These are phyloP conservation scores for Tilletia indica DNA, from an alignment of 1,284 basidiomycete species.

Conservation along the genomic window DNA sequence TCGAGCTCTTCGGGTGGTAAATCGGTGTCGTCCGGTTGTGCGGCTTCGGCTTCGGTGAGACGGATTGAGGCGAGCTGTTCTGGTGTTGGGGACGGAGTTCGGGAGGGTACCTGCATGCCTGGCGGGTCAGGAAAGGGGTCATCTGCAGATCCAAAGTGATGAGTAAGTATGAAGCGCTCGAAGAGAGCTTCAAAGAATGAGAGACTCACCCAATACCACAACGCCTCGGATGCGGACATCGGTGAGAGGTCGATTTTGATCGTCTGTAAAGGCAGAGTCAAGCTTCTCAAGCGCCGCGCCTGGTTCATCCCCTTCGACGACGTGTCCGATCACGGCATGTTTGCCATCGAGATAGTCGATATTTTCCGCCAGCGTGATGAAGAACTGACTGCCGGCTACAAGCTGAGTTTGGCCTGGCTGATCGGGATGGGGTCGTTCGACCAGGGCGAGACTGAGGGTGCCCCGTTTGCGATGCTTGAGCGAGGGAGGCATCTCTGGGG, in stretches of 20 bases:
- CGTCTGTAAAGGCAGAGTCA: constrained; percentile 85
- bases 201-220: constrained; percentile 76
- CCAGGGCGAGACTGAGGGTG: constrained; percentile 67
- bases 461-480: constrained; percentile 83
- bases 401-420: constrained; percentile 57
- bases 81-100: constrained; percentile 66
- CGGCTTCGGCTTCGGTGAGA: constrained; percentile 71
- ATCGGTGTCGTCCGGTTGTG: constrained; percentile 47
- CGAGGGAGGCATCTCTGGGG: constrained; percentile 71
- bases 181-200: too few species aligned
- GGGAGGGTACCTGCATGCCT: constrained; percentile 64
- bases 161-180: neutral
- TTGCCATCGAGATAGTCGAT: constrained; percentile 94
- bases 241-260: constrained; percentile 82
- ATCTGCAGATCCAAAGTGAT: constrained; percentile 61
- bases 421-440: neutral
- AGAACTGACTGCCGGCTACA: constrained; percentile 92
- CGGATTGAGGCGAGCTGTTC: constrained; percentile 57
- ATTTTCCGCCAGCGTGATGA: constrained; percentile 83
- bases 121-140: constrained; percentile 88
- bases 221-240: constrained; percentile 80
- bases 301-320: constrained; percentile 83
- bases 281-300: constrained; percentile 76
- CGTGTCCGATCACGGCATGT: constrained; percentile 90
- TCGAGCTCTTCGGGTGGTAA: constrained; percentile 81